phyloP scores from a whole-genome alignment of 257 asterid genomes.

The Penstemon newberryi region DNA sequence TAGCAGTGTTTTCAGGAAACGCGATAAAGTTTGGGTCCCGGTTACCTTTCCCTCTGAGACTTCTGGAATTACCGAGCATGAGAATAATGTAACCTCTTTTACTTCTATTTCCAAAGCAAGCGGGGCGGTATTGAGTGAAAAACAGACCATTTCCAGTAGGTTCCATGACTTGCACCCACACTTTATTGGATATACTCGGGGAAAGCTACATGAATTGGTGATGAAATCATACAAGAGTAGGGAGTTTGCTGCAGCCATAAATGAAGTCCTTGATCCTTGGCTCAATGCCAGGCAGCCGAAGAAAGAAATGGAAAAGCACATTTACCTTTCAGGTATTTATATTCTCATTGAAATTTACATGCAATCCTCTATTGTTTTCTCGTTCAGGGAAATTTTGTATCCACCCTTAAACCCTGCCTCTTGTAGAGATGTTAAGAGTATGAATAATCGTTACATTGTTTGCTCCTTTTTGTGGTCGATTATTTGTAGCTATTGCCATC shows the following conservation, averaged over 20 bases:
- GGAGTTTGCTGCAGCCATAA: conserved; percentile 97
- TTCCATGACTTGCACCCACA: conserved; percentile 87
- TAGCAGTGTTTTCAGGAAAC: conserved; percentile 81
- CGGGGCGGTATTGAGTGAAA: conserved; percentile 30
- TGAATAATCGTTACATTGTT: background rate
- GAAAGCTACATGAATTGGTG: conserved; percentile 94
- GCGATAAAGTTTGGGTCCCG: conserved; percentile 92
- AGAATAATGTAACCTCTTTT: conserved; percentile 30
- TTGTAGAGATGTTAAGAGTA: background rate
- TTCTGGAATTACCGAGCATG: conserved; percentile 37
- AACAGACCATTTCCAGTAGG: conserved; percentile 38
- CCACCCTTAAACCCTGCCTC: background rate
- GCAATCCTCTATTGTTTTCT: conserved; percentile 14
- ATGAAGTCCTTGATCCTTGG: conserved; percentile 99
- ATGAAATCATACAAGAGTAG: conserved; percentile 97
- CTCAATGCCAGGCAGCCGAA: conserved; percentile 84
- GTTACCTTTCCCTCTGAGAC: conserved; percentile 46
- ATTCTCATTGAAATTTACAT: conserved; percentile 22
- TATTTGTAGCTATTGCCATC: conserved; percentile 1
- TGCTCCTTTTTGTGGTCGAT: background rate
- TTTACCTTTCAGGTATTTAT: conserved; percentile 54
- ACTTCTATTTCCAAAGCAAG: conserved; percentile 39
- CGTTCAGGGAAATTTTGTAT: background rate
- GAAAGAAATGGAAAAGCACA: conserved; percentile 71
- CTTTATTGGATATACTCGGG: conserved; percentile 88